Evolutionary conservation across 495 filamentous ascomycete genomes (phyloP).

Genomic region (Talaromyces adpressus): DNA sequence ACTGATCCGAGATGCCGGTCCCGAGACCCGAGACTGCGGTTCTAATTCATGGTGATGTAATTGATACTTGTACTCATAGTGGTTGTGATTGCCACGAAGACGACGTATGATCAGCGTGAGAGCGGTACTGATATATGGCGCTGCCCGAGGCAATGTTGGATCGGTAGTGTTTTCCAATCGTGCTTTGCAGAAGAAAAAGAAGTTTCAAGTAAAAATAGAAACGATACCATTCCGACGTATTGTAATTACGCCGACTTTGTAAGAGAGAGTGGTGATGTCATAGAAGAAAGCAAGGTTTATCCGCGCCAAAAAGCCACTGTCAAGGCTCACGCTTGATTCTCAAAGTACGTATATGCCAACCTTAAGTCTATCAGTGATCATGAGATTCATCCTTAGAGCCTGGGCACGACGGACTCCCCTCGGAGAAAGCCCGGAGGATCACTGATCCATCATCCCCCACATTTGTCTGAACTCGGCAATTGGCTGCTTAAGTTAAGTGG

Average conservation of each 20-base stretch:
- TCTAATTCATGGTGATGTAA: neutral
- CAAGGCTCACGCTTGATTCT: no score
- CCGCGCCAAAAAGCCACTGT: neutral
- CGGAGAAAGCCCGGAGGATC: neutral
- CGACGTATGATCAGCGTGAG: neutral
- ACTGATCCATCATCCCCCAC: neutral
- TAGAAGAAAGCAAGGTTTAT: neutral
- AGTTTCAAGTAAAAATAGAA: neutral
- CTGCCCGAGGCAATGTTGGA: no score
- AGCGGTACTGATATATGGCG: neutral
- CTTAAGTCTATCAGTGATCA: neutral
- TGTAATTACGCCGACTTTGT: neutral
- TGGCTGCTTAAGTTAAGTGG: no score
- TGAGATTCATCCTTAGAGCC: neutral
- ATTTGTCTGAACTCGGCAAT: neutral
- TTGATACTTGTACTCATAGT: neutral
- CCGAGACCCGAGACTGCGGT: neutral
- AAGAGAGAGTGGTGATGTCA: neutral
- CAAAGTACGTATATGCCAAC: no score
- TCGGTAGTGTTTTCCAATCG: no score
- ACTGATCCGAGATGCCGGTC: neutral
- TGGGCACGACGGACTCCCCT: neutral
- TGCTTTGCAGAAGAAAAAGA: no score
- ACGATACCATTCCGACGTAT: neutral
- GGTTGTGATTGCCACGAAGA: neutral